phyloP scores from a whole-genome alignment of 2,329 filamentous ascomycete genomes.

The Fonsecaea erecta region DNA sequence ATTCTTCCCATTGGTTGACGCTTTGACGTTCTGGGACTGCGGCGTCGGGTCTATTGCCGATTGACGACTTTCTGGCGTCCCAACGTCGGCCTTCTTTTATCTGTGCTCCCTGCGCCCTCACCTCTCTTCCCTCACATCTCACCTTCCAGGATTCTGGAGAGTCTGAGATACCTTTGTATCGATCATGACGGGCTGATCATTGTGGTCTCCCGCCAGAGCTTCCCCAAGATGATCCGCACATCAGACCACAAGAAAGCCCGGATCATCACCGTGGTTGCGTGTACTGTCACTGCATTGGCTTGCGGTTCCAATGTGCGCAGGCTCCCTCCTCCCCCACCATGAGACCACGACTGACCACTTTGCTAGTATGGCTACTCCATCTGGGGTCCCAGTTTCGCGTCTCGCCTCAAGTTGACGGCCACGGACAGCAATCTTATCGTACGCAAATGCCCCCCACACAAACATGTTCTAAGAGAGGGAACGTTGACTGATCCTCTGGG shows the following conservation, averaged over 20 bases:
- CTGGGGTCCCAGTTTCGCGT: constrained; percentile 94
- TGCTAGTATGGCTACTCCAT: constrained; percentile 93
- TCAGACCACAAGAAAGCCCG: constrained; percentile 57
- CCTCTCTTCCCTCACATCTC: background rate
- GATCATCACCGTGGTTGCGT: constrained; percentile 80
- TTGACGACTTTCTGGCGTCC: background rate
- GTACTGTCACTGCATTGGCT: constrained; percentile 81
- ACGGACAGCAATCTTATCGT: constrained; percentile 92
- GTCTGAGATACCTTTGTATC: background rate
- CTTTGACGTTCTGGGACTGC: background rate
- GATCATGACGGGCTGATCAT: constrained; percentile 19
- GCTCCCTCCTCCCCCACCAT: constrained; percentile 4
- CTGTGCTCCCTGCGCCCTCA: constrained; percentile 1
- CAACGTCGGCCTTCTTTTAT: background rate
- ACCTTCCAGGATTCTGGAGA: background rate
- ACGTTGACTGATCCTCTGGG: constrained; percentile 39
- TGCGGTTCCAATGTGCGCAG: constrained; percentile 85
- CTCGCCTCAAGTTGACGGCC: constrained; percentile 82
- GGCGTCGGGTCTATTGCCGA: constrained; percentile 10
- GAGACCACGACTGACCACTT: constrained; percentile 15
- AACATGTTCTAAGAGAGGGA: constrained; percentile 8
- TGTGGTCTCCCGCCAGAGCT: background rate
- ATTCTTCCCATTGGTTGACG: background rate
- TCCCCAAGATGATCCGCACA: constrained; percentile 18
- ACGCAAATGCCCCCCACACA: constrained; percentile 42